These are phyloP conservation scores for Myrica gale DNA, from an alignment of 306 rosid genomes.

Conservation along the genomic window DNA sequence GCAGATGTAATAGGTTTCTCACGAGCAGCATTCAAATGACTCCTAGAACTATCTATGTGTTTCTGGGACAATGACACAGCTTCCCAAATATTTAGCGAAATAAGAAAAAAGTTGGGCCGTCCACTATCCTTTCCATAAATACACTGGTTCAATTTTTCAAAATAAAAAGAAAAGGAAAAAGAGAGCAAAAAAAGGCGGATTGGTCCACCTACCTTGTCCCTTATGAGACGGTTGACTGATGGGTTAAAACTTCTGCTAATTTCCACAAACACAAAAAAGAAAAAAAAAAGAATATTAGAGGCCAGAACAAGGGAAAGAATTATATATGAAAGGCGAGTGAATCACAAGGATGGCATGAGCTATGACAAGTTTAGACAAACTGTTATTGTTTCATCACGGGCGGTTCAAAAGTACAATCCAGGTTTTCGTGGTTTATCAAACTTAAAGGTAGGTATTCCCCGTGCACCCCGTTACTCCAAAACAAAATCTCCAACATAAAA, in stretches of 20 bases:
- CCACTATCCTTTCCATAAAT: constrained; percentile 28
- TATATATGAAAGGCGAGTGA: constrained; percentile 32
- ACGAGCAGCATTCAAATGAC: constrained; percentile 58
- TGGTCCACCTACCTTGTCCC: constrained; percentile 49
- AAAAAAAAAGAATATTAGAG: constrained; percentile 34
- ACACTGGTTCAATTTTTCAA: constrained; percentile 11
- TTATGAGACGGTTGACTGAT: constrained; percentile 42
- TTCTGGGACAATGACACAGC: constrained; percentile 19
- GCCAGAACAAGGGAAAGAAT: constrained; percentile 37
- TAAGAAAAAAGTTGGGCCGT: constrained; percentile 21
- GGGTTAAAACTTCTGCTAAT: constrained; percentile 43
- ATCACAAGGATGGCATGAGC: constrained; percentile 78
- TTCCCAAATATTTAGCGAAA: constrained; percentile 16
- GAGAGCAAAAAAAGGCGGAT: no score
- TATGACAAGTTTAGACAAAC: constrained; percentile 46
- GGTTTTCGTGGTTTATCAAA: constrained; percentile 29
- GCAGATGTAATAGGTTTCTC: constrained; percentile 70
- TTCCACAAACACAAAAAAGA: constrained; percentile 37
- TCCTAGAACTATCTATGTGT: constrained; percentile 44
- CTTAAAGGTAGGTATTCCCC: constrained; percentile 33
- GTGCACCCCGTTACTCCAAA: constrained; percentile 28
- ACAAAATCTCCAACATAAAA: constrained; percentile 24
- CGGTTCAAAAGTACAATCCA: constrained; percentile 32
- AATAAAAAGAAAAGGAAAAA: no score
- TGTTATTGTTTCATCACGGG: constrained; percentile 35